Evolutionary conservation across 2,329 filamentous ascomycete species (phyloP).

Genomic region (Achaetomium macrosporum): DNA sequence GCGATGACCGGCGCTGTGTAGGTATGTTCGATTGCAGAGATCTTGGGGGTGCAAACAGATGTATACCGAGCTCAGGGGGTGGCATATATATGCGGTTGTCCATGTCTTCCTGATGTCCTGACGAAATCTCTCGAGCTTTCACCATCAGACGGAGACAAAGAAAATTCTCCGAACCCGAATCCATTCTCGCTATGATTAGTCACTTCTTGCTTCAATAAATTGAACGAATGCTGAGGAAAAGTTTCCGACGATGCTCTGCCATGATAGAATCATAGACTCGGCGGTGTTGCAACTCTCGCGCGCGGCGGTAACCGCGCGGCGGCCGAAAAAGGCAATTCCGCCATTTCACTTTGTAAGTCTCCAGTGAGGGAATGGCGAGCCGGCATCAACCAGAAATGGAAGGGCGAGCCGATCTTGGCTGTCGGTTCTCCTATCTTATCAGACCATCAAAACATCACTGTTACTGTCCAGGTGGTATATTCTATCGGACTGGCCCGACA

Average conservation of each 20-base stretch:
- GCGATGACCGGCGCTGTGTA: neutral
- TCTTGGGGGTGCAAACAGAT: neutral
- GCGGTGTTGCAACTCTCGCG: neutral
- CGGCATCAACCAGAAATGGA: neutral
- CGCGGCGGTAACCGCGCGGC: constrained; percentile 7
- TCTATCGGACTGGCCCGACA: no score
- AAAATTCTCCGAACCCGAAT: neutral
- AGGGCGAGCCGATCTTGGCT: neutral
- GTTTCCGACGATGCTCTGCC: neutral
- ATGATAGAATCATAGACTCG: neutral
- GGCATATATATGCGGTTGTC: neutral
- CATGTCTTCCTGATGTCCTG: neutral
- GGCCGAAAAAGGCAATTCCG: constrained; percentile 7
- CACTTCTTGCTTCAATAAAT: neutral
- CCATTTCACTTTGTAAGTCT: neutral
- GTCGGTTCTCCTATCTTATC: no score
- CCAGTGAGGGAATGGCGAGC: neutral
- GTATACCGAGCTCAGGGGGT: neutral
- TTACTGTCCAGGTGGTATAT: no score
- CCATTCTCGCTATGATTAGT: neutral
- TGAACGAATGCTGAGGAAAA: neutral
- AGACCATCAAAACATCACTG: no score
- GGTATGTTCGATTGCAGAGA: neutral
- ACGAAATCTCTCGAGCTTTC: neutral
- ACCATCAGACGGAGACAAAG: neutral